Percentiles rank a stretch among this genome's conserved stretches.
phyloP scores from a whole-genome alignment of 2,329 filamentous ascomycete genomes.

The Aspergillus pseudoglaucus region DNA sequence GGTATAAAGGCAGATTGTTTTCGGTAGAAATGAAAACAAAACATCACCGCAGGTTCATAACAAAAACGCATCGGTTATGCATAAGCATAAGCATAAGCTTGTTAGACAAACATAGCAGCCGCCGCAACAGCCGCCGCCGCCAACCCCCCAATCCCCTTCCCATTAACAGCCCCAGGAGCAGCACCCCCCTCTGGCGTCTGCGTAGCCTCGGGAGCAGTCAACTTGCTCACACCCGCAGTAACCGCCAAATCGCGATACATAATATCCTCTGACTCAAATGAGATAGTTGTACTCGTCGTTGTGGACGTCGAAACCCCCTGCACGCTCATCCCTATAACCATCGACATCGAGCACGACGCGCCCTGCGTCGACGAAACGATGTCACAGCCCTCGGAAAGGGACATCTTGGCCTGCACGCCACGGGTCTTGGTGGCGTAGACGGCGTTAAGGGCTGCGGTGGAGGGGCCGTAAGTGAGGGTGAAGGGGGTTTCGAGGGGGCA shows the following conservation, averaged over 20 bases:
- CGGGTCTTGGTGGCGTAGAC: slow-evolving; percentile 3
- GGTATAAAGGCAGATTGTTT: too few species aligned
- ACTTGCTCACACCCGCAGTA: slow-evolving; percentile 13
- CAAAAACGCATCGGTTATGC: too few species aligned
- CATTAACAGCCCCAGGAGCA: neutral
- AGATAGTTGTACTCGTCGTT: neutral
- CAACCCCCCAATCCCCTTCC: neutral
- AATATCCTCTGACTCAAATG: slow-evolving; percentile 5
- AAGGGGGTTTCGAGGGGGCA: slow-evolving; percentile 9
- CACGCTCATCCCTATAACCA: neutral
- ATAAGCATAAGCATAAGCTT: neutral
- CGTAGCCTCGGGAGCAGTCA: slow-evolving; percentile 9
- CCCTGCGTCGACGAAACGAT: slow-evolving; percentile 10
- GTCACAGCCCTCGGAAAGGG: slow-evolving; percentile 10
- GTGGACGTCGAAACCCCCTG: slow-evolving; percentile 4
- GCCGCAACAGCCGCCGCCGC: neutral
- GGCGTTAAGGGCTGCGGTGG: slow-evolving; percentile 11
- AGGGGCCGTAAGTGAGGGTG: slow-evolving; percentile 15
- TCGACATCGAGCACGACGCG: slow-evolving; percentile 10
- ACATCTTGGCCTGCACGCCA: slow-evolving; percentile 4
- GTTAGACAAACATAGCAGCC: neutral
- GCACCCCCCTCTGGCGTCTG: slow-evolving; percentile 4
- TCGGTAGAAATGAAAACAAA: too few species aligned
- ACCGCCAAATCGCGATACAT: slow-evolving; percentile 8
- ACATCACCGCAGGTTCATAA: too few species aligned